Evolutionary conservation across 257 asterid species (phyloP).

Genomic region (Hygrophila difformis): DNA sequence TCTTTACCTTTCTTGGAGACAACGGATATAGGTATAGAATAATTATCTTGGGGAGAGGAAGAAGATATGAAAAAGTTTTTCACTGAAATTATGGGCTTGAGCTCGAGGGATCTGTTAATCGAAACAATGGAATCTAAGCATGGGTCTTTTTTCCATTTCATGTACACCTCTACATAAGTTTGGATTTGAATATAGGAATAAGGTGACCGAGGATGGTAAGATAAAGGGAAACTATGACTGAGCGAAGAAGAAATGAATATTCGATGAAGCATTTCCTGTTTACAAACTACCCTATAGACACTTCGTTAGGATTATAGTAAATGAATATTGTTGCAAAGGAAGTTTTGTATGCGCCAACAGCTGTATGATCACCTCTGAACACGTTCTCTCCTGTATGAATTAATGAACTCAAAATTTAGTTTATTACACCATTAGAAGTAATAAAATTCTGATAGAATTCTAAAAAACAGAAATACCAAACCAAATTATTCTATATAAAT

Average conservation of each 20-base stretch:
- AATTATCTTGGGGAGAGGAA: slow-evolving; percentile 45
- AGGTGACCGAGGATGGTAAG: slow-evolving; percentile 8
- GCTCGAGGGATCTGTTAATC: slow-evolving; percentile 68
- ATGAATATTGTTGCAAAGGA: too few relatives aligned
- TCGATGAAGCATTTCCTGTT: slow-evolving; percentile 5
- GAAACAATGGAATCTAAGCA: slow-evolving; percentile 59
- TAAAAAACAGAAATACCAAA: too few relatives aligned
- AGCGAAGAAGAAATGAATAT: slow-evolving; percentile 16
- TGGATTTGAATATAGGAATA: slow-evolving; percentile 27
- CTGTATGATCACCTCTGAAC: too few relatives aligned
- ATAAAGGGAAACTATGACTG: slow-evolving; percentile 7
- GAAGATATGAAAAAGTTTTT: slow-evolving; percentile 64
- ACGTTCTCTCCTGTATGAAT: too few relatives aligned
- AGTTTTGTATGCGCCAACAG: too few relatives aligned
- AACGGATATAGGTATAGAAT: slow-evolving; percentile 56
- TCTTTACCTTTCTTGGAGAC: slow-evolving; percentile 54
- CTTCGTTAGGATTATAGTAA: too few relatives aligned
- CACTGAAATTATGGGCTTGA: slow-evolving; percentile 56
- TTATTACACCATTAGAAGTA: too few relatives aligned
- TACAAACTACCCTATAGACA: slow-evolving; percentile 8
- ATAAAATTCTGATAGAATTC: too few relatives aligned
- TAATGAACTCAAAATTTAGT: too few relatives aligned
- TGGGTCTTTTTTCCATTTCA: slow-evolving; percentile 82
- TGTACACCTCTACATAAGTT: slow-evolving; percentile 65
- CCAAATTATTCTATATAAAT: too few relatives aligned